phyloP scores from a whole-genome alignment of 257 asterid genomes.

The Solanum neorickii region DNA sequence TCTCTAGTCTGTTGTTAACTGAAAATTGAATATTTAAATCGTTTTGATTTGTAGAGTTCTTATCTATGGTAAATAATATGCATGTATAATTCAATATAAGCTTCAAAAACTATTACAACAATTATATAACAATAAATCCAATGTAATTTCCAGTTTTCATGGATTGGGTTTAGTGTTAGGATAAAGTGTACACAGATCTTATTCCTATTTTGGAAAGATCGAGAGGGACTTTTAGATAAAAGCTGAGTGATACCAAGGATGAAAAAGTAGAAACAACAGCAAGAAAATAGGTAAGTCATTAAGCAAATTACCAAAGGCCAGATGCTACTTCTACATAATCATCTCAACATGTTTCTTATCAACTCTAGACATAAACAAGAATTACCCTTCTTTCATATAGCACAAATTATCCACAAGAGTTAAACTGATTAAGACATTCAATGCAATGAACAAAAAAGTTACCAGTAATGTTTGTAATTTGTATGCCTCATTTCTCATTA shows the following conservation, averaged over 20 bases:
- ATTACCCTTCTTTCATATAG: neutral
- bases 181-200: neutral
- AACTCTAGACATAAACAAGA: neutral
- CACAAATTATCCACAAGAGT: neutral
- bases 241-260: neutral
- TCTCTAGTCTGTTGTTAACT: neutral
- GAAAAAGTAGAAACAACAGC: neutral
- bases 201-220: neutral
- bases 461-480: neutral
- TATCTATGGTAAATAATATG: neutral
- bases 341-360: slow-evolving; percentile 7
- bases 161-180: neutral
- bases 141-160: rapidly evolving
- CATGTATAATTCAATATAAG: neutral
- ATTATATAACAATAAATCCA: no score
- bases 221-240: neutral
- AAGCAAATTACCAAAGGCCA: slow-evolving; percentile 15
- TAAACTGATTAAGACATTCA: neutral
- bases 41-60: neutral
- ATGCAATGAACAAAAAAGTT: neutral
- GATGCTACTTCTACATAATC: neutral
- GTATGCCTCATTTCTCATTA: neutral
- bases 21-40: neutral
- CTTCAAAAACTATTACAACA: neutral
- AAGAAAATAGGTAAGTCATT: neutral